phyloP scores from a whole-genome alignment of 306 rosid species.

The Datisca glomerata region DNA sequence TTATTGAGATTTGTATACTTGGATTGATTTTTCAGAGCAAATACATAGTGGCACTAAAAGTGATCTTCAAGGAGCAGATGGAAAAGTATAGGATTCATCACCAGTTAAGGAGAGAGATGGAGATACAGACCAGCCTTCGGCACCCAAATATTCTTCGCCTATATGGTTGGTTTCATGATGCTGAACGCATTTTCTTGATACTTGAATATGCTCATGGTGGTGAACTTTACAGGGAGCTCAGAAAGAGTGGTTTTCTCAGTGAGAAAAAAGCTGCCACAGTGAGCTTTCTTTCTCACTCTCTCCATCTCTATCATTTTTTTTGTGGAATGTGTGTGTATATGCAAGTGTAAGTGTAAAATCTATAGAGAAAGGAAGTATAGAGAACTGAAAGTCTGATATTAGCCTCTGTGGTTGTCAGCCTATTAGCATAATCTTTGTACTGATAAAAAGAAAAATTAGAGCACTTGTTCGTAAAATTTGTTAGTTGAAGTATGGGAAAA shows the following conservation, averaged over 20 bases:
- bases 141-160: slow-evolving; percentile 65
- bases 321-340: neutral
- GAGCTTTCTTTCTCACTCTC: slow-evolving; percentile 3
- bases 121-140: slow-evolving; percentile 46
- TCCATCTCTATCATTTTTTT: neutral
- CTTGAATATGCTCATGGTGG: slow-evolving; percentile 85
- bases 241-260: slow-evolving; percentile 27
- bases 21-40: slow-evolving; percentile 37
- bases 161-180: slow-evolving; percentile 79
- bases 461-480: too few species aligned
- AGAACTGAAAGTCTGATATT: too few species aligned
- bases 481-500: too few species aligned
- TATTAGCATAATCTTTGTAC: too few species aligned
- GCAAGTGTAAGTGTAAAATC: too few species aligned
- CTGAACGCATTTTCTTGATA: slow-evolving; percentile 59
- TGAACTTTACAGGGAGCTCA: slow-evolving; percentile 58
- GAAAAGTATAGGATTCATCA: slow-evolving; percentile 57
- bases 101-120: slow-evolving; percentile 76
- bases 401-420: too few species aligned
- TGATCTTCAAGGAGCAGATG: slow-evolving; percentile 59
- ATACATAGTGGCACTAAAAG: slow-evolving; percentile 66
- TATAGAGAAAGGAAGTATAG: too few species aligned
- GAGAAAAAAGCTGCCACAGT: slow-evolving; percentile 79
- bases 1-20: too few species aligned
- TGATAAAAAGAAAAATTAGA: too few species aligned